phyloP scores from a whole-genome alignment of 2,329 filamentous ascomycete genomes.

The Arthrobotrys iridis region DNA sequence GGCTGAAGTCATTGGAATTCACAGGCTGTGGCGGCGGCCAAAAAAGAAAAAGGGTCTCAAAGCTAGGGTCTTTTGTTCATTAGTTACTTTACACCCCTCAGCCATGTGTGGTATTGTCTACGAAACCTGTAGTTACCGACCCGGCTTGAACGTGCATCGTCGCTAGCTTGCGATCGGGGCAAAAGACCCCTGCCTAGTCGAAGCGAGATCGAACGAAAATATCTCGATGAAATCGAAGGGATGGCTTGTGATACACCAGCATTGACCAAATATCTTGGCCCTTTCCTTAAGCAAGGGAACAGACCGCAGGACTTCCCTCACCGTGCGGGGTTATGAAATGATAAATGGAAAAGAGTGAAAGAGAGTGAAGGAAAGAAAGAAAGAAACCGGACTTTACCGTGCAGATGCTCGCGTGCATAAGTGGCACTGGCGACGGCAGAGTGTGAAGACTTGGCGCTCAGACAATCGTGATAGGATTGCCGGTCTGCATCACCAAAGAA shows the following conservation, averaged over 20 bases:
- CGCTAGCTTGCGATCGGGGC: neutral
- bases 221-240: neutral
- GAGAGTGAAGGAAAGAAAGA: neutral
- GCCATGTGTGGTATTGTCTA: neutral
- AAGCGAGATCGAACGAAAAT: conserved; percentile 11
- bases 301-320: neutral
- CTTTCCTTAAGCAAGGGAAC: neutral
- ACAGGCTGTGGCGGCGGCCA: too few species aligned
- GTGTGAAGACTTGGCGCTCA: neutral
- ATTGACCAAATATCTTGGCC: neutral
- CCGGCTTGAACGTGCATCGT: neutral
- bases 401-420: neutral
- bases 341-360: neutral
- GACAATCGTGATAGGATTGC: neutral
- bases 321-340: neutral
- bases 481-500: neutral
- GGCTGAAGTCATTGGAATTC: neutral
- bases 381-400: conserved; percentile 1
- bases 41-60: too few species aligned
- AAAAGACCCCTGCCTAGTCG: neutral
- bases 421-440: neutral
- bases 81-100: neutral
- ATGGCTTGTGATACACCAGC: neutral
- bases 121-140: neutral
- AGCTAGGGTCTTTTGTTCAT: neutral